Conservation (phyloP, 768 basidiomycete genomes). For the Russula foetens region DNA sequence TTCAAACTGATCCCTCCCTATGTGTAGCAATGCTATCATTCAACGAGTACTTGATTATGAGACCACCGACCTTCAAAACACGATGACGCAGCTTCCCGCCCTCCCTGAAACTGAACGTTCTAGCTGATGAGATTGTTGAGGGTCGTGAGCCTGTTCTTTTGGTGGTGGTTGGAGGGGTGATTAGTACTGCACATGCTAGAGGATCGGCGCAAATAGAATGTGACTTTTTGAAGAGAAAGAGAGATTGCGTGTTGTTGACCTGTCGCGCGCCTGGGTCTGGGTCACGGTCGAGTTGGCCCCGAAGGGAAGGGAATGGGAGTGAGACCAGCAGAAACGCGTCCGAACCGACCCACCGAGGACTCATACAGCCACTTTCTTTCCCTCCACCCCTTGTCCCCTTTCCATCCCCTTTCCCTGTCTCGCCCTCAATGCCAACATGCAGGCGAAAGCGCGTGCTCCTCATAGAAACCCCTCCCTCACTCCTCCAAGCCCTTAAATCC, state of each 20-base stretch:
- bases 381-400: constrained; percentile 20
- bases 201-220: too few species aligned
- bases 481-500: constrained; percentile 55
- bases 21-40: constrained; percentile 43
- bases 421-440: constrained; percentile 67
- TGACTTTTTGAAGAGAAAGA: not conserved
- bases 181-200: not conserved
- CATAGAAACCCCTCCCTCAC: constrained; percentile 67
- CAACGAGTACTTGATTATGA: constrained; percentile 49
- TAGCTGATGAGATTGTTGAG: too few species aligned
- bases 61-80: not conserved
- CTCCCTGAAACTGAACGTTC: not conserved
- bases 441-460: constrained; percentile 86
- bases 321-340: constrained; percentile 13
- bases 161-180: not conserved
- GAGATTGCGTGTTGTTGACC: not conserved
- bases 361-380: constrained; percentile 17
- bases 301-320: not conserved
- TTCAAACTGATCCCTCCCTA: not conserved
- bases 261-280: not conserved
- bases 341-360: constrained; percentile 15
- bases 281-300: not conserved
- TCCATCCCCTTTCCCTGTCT: constrained; percentile 13
- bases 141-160: too few species aligned
- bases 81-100: not conserved